A percentile compares a stretch with the other conserved stretches of the same genome.
Conservation (phyloP, 2,329 filamentous ascomycete species). For the Phialophora tarda region DNA sequence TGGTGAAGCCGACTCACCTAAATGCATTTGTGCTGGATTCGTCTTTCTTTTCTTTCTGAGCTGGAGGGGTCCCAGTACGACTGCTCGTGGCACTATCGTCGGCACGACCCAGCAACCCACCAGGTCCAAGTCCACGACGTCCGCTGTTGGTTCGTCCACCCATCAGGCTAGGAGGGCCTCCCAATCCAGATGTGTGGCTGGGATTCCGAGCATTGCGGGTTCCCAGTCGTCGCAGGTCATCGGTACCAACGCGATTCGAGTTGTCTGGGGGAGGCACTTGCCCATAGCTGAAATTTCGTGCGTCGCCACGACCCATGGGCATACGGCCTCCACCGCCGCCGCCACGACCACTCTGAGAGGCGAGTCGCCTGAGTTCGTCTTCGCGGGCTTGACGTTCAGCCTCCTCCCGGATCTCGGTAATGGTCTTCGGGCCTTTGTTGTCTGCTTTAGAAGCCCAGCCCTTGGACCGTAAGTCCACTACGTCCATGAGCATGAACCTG, state of each 20-base stretch:
- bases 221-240: slow-evolving; percentile 83
- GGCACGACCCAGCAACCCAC: slow-evolving; percentile 71
- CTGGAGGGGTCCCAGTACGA: slow-evolving; percentile 84
- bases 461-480: slow-evolving; percentile 78
- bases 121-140: slow-evolving; percentile 74
- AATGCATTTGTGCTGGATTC: slow-evolving; percentile 85
- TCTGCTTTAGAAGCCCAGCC: slow-evolving; percentile 86
- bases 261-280: slow-evolving; percentile 71
- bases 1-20: slow-evolving; percentile 68
- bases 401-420: slow-evolving; percentile 86
- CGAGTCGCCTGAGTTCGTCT: slow-evolving; percentile 68
- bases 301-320: slow-evolving; percentile 81
- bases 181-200: slow-evolving; percentile 62
- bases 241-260: slow-evolving; percentile 83
- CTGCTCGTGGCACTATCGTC: slow-evolving; percentile 89
- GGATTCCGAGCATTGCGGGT: slow-evolving; percentile 69
- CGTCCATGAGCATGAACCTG: slow-evolving; percentile 95
- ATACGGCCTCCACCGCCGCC: slow-evolving; percentile 67
- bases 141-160: slow-evolving; percentile 90
- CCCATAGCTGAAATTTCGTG: slow-evolving; percentile 77
- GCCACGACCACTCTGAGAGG: slow-evolving; percentile 61
- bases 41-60: slow-evolving; percentile 65
- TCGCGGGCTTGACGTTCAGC: slow-evolving; percentile 79
- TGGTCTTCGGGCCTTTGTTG: slow-evolving; percentile 96
- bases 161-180: slow-evolving; percentile 88